Evolutionary conservation across 164 flowering plant genomes (phyloP).

Genomic region (Vitis labrusca): DNA sequence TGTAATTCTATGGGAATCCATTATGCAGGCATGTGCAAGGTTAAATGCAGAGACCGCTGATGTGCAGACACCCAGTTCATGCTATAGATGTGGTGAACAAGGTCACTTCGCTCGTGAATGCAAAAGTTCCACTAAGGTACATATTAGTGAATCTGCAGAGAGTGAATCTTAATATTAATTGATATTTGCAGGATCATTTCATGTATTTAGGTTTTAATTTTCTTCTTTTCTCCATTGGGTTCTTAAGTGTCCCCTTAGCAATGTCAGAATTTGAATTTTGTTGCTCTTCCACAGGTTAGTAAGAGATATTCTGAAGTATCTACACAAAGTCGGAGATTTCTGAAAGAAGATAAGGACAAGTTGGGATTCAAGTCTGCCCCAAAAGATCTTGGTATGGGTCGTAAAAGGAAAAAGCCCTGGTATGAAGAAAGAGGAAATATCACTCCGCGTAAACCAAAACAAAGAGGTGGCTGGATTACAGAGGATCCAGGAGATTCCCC

Average conservation of each 20-base stretch:
- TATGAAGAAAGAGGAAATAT: conserved; percentile 24
- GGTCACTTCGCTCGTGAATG: conserved; percentile 8
- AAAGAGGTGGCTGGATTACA: conserved; percentile 55
- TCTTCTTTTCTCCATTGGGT: neutral
- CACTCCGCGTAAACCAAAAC: conserved; percentile 38
- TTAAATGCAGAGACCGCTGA: conserved; percentile 37
- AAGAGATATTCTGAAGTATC: conserved; percentile 38
- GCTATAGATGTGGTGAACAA: conserved; percentile 1
- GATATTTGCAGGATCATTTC: neutral
- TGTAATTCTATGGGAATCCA: neutral
- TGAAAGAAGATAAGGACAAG: conserved; percentile 20
- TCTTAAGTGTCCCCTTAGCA: neutral
- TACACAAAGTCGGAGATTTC: conserved; percentile 26
- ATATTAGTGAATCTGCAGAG: too few relatives aligned
- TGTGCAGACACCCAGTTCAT: conserved; percentile 25
- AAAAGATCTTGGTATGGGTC: conserved; percentile 30
- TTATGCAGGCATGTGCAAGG: conserved; percentile 58
- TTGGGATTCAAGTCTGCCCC: conserved; percentile 32
- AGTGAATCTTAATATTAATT: neutral
- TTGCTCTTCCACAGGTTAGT: conserved; percentile 21
- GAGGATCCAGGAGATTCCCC: conserved; percentile 46
- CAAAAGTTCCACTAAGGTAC: conserved; percentile 1
- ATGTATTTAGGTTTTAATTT: neutral
- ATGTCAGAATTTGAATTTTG: neutral
- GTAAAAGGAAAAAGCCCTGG: conserved; percentile 37